Evolutionary conservation across 345 rosid species (phyloP).

Genomic region (Citrus sp.): DNA sequence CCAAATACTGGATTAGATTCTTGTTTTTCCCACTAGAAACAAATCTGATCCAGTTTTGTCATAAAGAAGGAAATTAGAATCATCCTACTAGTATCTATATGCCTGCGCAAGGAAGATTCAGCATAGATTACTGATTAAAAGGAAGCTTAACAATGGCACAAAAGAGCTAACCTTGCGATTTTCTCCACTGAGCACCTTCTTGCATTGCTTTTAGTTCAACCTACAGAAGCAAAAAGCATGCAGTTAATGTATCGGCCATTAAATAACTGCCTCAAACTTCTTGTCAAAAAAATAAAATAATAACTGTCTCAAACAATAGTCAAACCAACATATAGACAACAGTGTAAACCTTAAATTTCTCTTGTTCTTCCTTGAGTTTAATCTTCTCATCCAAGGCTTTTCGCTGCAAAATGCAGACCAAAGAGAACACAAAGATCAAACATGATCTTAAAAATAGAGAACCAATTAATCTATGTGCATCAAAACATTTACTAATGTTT

Average conservation of each 20-base stretch:
- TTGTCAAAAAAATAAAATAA: not conserved
- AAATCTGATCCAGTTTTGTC: not conserved
- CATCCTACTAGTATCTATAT: not conserved
- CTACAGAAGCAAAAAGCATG: conserved; percentile 31
- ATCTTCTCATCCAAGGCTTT: conserved; percentile 87
- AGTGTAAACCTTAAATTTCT: conserved; percentile 71
- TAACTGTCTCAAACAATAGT: conserved; percentile 7
- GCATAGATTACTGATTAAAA: not conserved
- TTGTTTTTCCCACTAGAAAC: not conserved
- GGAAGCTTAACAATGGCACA: not conserved
- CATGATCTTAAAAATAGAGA: not conserved
- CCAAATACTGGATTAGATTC: not conserved
- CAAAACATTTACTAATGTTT: not conserved
- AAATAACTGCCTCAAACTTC: conserved; percentile 4
- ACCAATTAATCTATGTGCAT: not conserved
- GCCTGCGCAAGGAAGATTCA: not conserved
- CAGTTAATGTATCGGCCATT: not conserved
- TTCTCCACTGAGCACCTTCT: conserved; percentile 95
- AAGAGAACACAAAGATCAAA: not conserved
- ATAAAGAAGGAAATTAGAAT: not conserved
- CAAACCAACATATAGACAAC: not conserved
- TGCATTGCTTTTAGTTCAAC: conserved; percentile 78
- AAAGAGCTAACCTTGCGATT: conserved; percentile 64
- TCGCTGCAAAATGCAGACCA: conserved; percentile 45
- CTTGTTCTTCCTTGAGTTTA: conserved; percentile 81